Percentiles rank a stretch among this genome's conserved stretches.
Evolutionary conservation across 768 basidiomycete genomes (phyloP).

Genomic region (Naganishia friedmannii): DNA sequence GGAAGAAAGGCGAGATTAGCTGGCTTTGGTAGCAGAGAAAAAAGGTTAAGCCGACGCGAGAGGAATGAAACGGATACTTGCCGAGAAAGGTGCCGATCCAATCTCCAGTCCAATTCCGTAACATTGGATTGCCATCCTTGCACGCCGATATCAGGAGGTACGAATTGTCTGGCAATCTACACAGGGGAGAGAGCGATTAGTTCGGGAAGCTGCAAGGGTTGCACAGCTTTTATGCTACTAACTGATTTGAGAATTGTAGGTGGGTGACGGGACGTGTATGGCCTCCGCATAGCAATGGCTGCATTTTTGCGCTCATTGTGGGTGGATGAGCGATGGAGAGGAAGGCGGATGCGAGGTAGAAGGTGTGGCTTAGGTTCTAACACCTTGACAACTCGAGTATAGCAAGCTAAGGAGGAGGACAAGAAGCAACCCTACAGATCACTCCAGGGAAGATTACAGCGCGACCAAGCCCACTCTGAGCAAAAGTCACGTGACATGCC

Average conservation of each 20-base stretch:
- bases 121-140: constrained; percentile 98
- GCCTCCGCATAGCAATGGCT: constrained; percentile 52
- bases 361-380: no score
- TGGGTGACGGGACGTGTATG: constrained; percentile 70
- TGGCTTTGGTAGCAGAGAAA: neutral
- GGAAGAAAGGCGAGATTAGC: neutral
- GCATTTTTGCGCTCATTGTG: constrained; percentile 39
- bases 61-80: constrained; percentile 33
- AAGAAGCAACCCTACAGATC: no score
- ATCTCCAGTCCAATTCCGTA: constrained; percentile 95
- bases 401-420: no score
- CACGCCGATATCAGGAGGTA: constrained; percentile 92
- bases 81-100: constrained; percentile 76
- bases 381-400: no score
- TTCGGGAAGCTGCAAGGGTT: neutral
- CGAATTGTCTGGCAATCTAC: constrained; percentile 69
- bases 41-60: neutral
- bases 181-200: constrained; percentile 53
- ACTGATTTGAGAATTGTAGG: constrained; percentile 74
- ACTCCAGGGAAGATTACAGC: no score
- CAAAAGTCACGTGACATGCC: neutral
- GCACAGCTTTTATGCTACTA: constrained; percentile 23
- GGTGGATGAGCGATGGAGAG: no score
- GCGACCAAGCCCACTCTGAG: neutral
- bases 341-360: no score